These are phyloP conservation scores for Penicillium odoratum DNA, from an alignment of 495 filamentous ascomycete species.

Conservation along the genomic window DNA sequence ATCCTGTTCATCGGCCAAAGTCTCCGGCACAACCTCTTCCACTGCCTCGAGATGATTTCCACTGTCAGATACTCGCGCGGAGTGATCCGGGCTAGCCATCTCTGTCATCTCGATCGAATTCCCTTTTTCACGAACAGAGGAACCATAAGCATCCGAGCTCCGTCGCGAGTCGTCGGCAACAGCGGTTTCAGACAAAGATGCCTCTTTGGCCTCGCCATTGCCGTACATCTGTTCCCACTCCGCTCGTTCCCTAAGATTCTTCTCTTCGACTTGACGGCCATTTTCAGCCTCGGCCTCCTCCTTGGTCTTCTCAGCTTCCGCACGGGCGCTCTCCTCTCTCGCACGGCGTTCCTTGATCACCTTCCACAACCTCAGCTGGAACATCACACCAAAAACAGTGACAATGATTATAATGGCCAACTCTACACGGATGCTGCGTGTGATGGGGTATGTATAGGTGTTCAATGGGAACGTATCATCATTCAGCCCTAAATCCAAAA, in stretches of 20 bases:
- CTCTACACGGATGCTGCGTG: slow-evolving; percentile 83
- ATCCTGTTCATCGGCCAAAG: slow-evolving; percentile 10
- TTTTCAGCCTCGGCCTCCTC: slow-evolving; percentile 71
- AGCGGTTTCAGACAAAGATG: slow-evolving; percentile 31
- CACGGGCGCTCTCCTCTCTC: slow-evolving; percentile 55
- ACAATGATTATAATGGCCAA: slow-evolving; percentile 76
- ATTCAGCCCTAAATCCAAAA: slow-evolving; percentile 61
- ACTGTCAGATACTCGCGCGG: slow-evolving; percentile 26
- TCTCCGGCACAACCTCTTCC: slow-evolving; percentile 21
- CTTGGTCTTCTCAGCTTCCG: slow-evolving; percentile 56
- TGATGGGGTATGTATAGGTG: slow-evolving; percentile 79
- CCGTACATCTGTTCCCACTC: slow-evolving; percentile 80
- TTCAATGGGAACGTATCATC: slow-evolving; percentile 72
- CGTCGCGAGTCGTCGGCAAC: slow-evolving; percentile 33
- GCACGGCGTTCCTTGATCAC: slow-evolving; percentile 73
- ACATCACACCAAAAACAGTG: slow-evolving; percentile 72
- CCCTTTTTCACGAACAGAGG: slow-evolving; percentile 27
- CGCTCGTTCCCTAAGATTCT: slow-evolving; percentile 62
- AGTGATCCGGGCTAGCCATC: slow-evolving; percentile 24
- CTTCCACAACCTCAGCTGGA: slow-evolving; percentile 85
- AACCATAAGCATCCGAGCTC: slow-evolving; percentile 22
- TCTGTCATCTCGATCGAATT: slow-evolving; percentile 41
- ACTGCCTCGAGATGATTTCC: slow-evolving; percentile 26
- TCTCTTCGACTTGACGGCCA: slow-evolving; percentile 66
- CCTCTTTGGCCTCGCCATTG: slow-evolving; percentile 33